These are phyloP conservation scores for Setaria viridis DNA, from an alignment of 202 grass and related monocot genomes.

Conservation along the genomic window DNA sequence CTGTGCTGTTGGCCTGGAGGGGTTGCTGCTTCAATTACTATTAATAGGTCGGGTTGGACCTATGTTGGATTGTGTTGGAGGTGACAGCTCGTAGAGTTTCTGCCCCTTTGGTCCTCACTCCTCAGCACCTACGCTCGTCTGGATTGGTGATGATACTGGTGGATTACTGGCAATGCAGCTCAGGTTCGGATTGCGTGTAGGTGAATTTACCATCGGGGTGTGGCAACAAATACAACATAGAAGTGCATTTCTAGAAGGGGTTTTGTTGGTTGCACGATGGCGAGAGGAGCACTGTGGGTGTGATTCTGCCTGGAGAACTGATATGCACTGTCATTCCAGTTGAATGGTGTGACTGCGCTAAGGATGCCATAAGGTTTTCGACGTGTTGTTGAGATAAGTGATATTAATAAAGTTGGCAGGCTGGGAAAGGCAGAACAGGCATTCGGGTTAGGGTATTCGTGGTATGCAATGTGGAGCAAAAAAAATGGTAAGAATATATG, in stretches of 20 bases:
- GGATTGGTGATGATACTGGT: neutral
- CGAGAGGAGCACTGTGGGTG: neutral
- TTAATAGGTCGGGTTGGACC: constrained; percentile 40
- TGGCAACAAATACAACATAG: neutral
- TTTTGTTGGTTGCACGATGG: neutral
- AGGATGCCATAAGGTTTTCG: neutral
- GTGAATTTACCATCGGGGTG: neutral
- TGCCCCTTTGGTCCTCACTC: neutral
- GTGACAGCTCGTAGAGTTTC: neutral
- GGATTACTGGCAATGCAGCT: constrained; percentile 38
- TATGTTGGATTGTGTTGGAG: neutral
- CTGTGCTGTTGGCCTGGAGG: neutral
- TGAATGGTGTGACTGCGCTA: neutral
- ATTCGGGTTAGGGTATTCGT: neutral
- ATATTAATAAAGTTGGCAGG: neutral
- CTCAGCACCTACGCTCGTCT: neutral
- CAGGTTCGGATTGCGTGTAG: constrained; percentile 15
- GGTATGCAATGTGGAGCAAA: neutral
- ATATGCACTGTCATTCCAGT: neutral
- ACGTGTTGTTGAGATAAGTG: neutral
- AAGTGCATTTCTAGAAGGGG: constrained; percentile 24
- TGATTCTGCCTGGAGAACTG: neutral
- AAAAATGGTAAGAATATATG: constrained; percentile 4
- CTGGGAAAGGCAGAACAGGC: neutral
- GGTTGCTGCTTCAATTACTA: constrained; percentile 15